Percentiles rank a stretch among this genome's conserved stretches.
phyloP scores from a whole-genome alignment of 2,329 filamentous ascomycete genomes.

The Aureobasidium sp. region DNA sequence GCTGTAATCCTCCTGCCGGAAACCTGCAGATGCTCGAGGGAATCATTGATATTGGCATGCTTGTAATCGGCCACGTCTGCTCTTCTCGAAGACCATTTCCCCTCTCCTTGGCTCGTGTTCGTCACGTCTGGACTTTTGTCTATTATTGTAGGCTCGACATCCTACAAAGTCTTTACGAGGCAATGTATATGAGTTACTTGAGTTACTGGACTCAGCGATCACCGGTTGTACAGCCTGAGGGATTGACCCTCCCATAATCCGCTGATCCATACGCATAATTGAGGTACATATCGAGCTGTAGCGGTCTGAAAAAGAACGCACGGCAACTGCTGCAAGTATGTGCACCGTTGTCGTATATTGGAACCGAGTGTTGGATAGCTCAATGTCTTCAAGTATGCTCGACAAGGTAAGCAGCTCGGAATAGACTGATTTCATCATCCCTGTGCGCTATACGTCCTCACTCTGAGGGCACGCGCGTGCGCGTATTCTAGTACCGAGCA shows the following conservation, averaged over 20 bases:
- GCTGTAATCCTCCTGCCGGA: slow-evolving; percentile 6
- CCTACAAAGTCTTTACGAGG: background rate
- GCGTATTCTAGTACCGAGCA: slow-evolving; percentile 1
- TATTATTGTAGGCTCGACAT: background rate
- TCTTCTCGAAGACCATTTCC: background rate
- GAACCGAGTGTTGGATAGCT: background rate
- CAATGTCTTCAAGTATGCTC: background rate
- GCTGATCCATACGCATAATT: background rate
- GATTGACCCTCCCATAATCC: background rate
- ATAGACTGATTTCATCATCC: background rate
- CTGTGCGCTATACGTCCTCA: background rate
- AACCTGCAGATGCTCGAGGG: background rate
- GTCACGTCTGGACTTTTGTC: background rate
- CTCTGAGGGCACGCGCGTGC: background rate
- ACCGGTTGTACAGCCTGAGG: background rate
- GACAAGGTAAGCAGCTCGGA: background rate
- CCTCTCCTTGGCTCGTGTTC: slow-evolving; percentile 9
- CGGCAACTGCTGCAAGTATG: background rate
- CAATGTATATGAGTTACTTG: background rate
- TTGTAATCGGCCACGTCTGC: background rate
- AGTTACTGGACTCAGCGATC: background rate
- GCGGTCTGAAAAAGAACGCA: background rate
- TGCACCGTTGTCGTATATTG: background rate
- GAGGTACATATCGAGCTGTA: background rate
- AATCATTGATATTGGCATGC: background rate